These are phyloP conservation scores for Yamadazyma diddensiae DNA, from an alignment of 1,139 yeast genomes.

Conservation along the genomic window DNA sequence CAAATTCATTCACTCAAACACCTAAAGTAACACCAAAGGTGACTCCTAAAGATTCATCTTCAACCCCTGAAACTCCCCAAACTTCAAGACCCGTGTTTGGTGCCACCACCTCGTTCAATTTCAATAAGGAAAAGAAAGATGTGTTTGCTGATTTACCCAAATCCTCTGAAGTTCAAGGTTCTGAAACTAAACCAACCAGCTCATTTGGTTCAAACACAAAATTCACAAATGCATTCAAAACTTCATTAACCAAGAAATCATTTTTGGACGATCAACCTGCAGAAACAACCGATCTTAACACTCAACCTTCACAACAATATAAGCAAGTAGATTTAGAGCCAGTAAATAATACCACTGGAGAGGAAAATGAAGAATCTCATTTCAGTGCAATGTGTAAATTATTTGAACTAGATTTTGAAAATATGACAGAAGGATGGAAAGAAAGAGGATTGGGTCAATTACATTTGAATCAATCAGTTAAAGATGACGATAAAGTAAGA, in stretches of 20 bases:
- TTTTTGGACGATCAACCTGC: constrained; percentile 44
- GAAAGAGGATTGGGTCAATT: constrained; percentile 90
- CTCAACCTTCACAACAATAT: constrained; percentile 32
- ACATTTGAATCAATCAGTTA: constrained; percentile 64
- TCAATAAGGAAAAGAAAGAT: constrained; percentile 28
- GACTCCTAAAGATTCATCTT: background rate
- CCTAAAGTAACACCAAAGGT: constrained; percentile 11
- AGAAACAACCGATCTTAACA: constrained; percentile 11
- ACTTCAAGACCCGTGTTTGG: constrained; percentile 38
- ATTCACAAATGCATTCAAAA: constrained; percentile 57
- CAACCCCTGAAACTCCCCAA: constrained; percentile 5
- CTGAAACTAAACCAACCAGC: constrained; percentile 18
- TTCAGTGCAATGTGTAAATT: constrained; percentile 75
- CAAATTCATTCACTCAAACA: constrained; percentile 13
- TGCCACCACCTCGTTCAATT: constrained; percentile 47
- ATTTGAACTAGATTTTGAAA: constrained; percentile 67
- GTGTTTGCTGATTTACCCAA: constrained; percentile 30
- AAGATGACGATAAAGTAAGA: constrained; percentile 38
- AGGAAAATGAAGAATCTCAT: constrained; percentile 74
- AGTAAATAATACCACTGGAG: constrained; percentile 73
- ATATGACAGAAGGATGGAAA: constrained; percentile 81
- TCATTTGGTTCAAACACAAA: constrained; percentile 60
- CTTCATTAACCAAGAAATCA: constrained; percentile 48
- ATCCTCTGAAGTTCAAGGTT: constrained; percentile 5
- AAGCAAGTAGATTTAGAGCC: constrained; percentile 51